Evolutionary conservation across 2,329 filamentous ascomycete genomes (phyloP), one percentile per base, ranked within the genome.

Genomic region (Xylaria sp.): DNA sequence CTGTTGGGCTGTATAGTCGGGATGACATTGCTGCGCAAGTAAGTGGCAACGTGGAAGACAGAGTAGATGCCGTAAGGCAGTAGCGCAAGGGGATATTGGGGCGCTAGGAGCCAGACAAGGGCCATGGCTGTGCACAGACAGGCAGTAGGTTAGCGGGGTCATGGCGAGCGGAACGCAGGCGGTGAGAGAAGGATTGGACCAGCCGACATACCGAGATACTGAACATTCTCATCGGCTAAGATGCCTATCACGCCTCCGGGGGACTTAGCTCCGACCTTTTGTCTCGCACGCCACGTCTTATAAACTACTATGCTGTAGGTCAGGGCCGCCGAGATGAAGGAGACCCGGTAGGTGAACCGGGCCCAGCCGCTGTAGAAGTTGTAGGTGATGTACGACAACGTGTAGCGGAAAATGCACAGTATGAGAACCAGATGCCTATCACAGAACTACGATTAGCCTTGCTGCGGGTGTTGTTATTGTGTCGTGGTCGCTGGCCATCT

Each of bases 301-400:
- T 97, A 98, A 71, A 99, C 95, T 59, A 99, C 96, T 74, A 99
- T 98, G 74, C 96, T 95, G 82, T 99, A 99, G 12, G 96, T 98
- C 59, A 90, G 89, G 57, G 94, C 94, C 6, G 96, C 96, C 2
- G 94, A 91, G 75, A 98, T 75, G 81, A 99, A 99, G 67, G 94
- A 93, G 64, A 91, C 89, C 77, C 96, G 94, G 85, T 99, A 99
- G 66, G 92, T 92, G 81, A 96, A 90, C 74, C 89, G 86, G 57
- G 95, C 94, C 85, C 90, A 89, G 79, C 88, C 83, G 67, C 90
- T 90, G 80, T 92, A 92, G 81, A 90, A 94, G 86, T 97, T 97
- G 86, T 98, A 92, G 78, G 92, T 91, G 67, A 98, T 83, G 85
- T 94, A 97, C 58, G 94, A 97, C 71, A 98, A 82, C 72, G 86